Percentiles rank a stretch among this genome's conserved stretches.
These are phyloP conservation scores for Fusarium xyrophilum DNA, from an alignment of 2,329 filamentous ascomycete species.

Conservation along the genomic window DNA sequence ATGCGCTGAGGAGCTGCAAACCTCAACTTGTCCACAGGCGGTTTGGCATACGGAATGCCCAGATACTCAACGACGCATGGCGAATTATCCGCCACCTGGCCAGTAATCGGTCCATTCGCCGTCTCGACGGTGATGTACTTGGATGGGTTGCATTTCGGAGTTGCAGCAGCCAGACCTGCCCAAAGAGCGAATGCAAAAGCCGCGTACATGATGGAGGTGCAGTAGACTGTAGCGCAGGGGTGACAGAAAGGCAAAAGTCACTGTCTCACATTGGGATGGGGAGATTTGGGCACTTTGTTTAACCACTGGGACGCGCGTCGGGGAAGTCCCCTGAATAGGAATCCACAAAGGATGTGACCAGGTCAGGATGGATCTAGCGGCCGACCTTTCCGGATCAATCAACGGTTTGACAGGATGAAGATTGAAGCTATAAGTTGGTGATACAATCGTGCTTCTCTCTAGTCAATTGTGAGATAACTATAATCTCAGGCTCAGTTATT, in stretches of 20 bases:
- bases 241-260: not conserved
- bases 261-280: not conserved
- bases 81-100: conserved; percentile 43
- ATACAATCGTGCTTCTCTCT: rapidly evolving
- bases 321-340: not conserved
- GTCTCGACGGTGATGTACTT: conserved; percentile 42
- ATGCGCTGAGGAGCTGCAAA: conserved; percentile 48
- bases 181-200: not conserved
- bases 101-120: conserved; percentile 45
- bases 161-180: conserved; percentile 12
- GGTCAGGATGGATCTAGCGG: not conserved
- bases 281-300: not conserved
- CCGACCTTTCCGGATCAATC: not conserved
- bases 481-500: rapidly evolving
- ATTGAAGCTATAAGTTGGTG: not conserved
- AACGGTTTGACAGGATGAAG: not conserved
- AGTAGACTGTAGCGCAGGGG: not conserved
- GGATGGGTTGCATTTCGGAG: conserved; percentile 18
- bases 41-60: conserved; percentile 51
- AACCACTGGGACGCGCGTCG: not conserved
- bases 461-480: rapidly evolving
- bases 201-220: conserved; percentile 11
- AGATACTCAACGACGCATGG: conserved; percentile 48
- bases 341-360: not conserved
- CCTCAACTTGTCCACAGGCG: conserved; percentile 47